Percentiles rank a stretch among this genome's conserved stretches.
Conservation (phyloP, 768 basidiomycete species). For the Basidioascus undulatus region DNA sequence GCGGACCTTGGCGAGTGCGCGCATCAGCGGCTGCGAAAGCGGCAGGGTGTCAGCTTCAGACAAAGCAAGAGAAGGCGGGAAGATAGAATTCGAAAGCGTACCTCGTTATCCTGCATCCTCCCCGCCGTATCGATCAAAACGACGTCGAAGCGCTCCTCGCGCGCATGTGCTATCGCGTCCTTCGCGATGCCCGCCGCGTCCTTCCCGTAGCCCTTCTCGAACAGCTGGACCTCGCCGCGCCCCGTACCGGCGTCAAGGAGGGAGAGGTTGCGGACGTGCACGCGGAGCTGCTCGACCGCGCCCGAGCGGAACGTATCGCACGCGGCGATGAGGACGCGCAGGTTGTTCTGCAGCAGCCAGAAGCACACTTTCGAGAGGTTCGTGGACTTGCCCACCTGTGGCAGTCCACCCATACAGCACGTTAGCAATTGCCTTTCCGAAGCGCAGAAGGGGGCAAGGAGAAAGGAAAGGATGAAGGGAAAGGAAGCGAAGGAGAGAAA, state of each 20-base stretch:
- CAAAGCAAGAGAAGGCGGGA: background rate
- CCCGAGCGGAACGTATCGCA: conserved; percentile 94
- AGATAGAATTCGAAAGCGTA: too few species aligned
- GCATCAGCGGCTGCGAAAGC: conserved; percentile 58
- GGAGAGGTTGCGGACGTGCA: conserved; percentile 82
- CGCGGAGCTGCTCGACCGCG: conserved; percentile 88
- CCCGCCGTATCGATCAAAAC: conserved; percentile 96
- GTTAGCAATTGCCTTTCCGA: too few species aligned
- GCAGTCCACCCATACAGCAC: too few species aligned
- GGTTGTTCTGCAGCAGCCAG: conserved; percentile 89
- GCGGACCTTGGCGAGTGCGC: conserved; percentile 75
- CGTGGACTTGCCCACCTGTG: conserved; percentile 92
- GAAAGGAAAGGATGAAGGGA: too few species aligned
- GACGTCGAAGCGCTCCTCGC: conserved; percentile 77
- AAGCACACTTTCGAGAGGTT: conserved; percentile 96
- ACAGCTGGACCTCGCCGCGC: conserved; percentile 60
- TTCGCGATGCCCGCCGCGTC: conserved; percentile 96
- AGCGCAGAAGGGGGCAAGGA: too few species aligned
- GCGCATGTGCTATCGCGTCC: conserved; percentile 79
- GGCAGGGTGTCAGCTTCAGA: background rate
- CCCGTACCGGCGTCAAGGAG: conserved; percentile 36
- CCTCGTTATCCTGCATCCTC: conserved; percentile 98
- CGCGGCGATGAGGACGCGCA: conserved; percentile 84
- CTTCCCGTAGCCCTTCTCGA: conserved; percentile 91
- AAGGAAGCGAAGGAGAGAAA: too few species aligned